phyloP scores from a whole-genome alignment of 2,329 filamentous ascomycete species.

The Sporothrix sp. region DNA sequence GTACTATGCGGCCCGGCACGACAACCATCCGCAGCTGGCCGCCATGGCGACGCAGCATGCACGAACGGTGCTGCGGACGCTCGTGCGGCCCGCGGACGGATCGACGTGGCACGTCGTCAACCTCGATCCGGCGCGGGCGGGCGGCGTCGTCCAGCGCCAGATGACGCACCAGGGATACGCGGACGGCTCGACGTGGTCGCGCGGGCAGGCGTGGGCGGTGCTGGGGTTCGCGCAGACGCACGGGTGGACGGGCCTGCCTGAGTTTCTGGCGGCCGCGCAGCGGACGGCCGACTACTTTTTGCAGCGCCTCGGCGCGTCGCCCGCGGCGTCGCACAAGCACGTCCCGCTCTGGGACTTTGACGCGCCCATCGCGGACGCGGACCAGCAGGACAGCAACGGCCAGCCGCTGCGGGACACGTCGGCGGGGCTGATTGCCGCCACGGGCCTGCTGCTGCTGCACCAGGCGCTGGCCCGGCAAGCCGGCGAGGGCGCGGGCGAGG shows the following conservation, averaged over 20 bases:
- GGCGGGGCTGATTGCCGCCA: constrained; percentile 31
- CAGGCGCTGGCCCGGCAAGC: constrained; percentile 23
- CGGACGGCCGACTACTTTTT: constrained; percentile 41
- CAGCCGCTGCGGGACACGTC: constrained; percentile 25
- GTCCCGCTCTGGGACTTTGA: constrained; percentile 23
- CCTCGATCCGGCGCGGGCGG: constrained; percentile 30
- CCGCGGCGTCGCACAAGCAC: constrained; percentile 15
- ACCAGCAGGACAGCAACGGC: constrained; percentile 7
- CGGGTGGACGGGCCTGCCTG: constrained; percentile 35
- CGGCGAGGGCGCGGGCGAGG: not conserved
- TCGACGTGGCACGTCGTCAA: constrained; percentile 39
- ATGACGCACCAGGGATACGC: constrained; percentile 40
- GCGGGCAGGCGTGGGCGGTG: constrained; percentile 43
- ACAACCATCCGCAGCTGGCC: constrained; percentile 20
- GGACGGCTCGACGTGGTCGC: constrained; percentile 38
- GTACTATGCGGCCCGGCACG: constrained; percentile 27
- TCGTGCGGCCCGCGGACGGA: constrained; percentile 31
- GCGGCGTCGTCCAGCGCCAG: constrained; percentile 33
- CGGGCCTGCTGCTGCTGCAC: constrained; percentile 31
- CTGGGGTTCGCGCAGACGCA: constrained; percentile 43
- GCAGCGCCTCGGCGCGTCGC: constrained; percentile 26
- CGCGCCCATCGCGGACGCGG: constrained; percentile 2
- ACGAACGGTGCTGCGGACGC: constrained; percentile 29
- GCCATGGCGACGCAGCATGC: constrained; percentile 31
- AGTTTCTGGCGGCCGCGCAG: constrained; percentile 35